Percentiles rank a stretch among this genome's conserved stretches.
phyloP scores from a whole-genome alignment of 768 basidiomycete species.

The Pleurotus giganteus region DNA sequence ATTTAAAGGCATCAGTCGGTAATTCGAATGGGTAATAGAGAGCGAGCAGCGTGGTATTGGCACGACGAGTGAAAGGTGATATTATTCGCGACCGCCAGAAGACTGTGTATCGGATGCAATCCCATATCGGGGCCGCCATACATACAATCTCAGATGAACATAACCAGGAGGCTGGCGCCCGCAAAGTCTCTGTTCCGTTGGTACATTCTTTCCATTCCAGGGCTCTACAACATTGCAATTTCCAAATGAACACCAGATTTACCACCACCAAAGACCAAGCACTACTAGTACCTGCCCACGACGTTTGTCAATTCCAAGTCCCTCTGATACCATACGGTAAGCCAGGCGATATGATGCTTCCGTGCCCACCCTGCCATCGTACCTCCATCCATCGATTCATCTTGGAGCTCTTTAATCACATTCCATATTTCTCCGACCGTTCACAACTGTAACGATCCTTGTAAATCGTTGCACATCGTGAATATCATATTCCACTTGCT shows the following conservation, averaged over 20 bases:
- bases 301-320: no score
- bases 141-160: not conserved
- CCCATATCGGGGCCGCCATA: slow-evolving; percentile 5
- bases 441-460: not conserved
- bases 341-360: not conserved
- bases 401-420: slow-evolving; percentile 1
- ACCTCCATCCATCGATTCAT: not conserved
- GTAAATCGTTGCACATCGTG: not conserved
- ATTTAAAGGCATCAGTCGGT: no score
- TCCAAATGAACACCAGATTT: no score
- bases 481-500: not conserved
- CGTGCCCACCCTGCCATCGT: not conserved
- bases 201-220: slow-evolving; percentile 2
- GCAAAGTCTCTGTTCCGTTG: slow-evolving; percentile 9
- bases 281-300: no score
- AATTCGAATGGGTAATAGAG: no score
- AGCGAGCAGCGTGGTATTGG: no score
- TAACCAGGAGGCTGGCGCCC: not conserved
- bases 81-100: no score
- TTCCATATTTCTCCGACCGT: slow-evolving; percentile 2
- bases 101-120: not conserved
- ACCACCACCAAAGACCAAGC: no score
- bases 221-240: not conserved
- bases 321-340: no score
- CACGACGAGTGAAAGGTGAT: no score